Evolutionary conservation across 768 basidiomycete species (phyloP), one percentile per base, ranked within the genome.

Genomic region (Termitomyces sp.): DNA sequence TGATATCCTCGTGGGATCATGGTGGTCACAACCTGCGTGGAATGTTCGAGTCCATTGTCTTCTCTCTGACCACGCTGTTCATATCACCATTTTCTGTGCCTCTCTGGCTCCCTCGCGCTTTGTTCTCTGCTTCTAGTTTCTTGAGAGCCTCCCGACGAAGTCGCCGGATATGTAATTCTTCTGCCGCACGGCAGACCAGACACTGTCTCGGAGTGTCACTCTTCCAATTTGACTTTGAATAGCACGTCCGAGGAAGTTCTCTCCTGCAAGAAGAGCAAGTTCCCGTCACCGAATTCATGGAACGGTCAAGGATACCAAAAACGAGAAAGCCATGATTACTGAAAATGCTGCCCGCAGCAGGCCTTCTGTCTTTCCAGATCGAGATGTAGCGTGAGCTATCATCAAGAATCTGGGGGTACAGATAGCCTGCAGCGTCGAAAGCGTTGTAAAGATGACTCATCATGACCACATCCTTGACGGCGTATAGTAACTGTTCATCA

Each of bases 361-460:
- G 58, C 36, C 35, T 43, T 48, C 30, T 40, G 54, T 62, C 57
- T 12, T 30, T 38, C 61, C 61, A 62, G 43, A 62, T 35, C 10
- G 58, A 51, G 55, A 59, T 36, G 38, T 62, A 62, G 32, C 55
- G 55, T 30, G 40, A 43, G 55, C 61, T 62, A 32, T 62, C 61
- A 7, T 28, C 43, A 8, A 35, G 30, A 13, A 56, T 46, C 32
- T 55, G 23, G 16, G 35, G 13, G 35, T 58, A 58, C 46, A 61
- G 50, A 50, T 58, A 62, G 12, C 41, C 41, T 23, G 54, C 53
- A 13, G 20, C 44, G 12, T 30, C 20, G 33, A 62, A 62, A 5
- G 28, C 23, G 18, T 36, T 48, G 50, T 46, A 53, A 4, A 62
- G 35, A 26, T 33, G 36, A 28, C 50, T 23, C 20, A 62, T 62